Conservation (phyloP, 805 yeast species). For the Middelhovenomyces tepae region DNA sequence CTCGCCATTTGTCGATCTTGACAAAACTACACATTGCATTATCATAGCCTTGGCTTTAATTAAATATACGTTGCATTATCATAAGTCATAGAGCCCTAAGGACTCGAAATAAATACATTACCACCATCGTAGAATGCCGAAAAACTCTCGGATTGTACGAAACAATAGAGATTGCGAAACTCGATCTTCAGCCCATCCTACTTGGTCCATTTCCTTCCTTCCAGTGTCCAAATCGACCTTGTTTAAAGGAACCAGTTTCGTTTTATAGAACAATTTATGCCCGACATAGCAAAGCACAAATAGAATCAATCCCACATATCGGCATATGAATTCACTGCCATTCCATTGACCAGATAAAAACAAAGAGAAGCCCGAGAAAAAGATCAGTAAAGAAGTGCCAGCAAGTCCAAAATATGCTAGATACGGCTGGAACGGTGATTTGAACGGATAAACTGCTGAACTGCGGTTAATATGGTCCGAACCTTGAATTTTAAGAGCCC, state of each 20-base stretch:
- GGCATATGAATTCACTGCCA: conserved; percentile 50
- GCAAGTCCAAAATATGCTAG: conserved; percentile 53
- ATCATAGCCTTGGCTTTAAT: no score
- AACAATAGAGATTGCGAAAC: no score
- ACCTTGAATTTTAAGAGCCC: conserved; percentile 44
- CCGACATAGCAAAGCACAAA: conserved; percentile 44
- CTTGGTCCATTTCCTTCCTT: conserved; percentile 71
- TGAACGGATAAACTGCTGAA: conserved; percentile 58
- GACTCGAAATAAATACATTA: no score
- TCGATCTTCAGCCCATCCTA: conserved; percentile 70
- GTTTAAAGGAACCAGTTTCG: conserved; percentile 58
- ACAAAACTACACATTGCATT: no score
- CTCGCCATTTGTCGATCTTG: no score
- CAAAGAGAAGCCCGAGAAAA: conserved; percentile 55
- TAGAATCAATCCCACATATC: conserved; percentile 52
- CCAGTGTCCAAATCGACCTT: conserved; percentile 78
- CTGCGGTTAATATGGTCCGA: conserved; percentile 58
- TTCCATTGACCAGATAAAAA: conserved; percentile 53
- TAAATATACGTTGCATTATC: no score
- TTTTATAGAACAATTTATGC: conserved; percentile 51
- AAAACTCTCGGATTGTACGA: no score
- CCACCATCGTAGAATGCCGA: no score
- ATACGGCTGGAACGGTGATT: conserved; percentile 63
- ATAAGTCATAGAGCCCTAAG: no score
- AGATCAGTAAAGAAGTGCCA: conserved; percentile 38